Base-by-base conservation (phyloP, 2,329 filamentous ascomycete genomes). In the Leptographium wingfieldii region DNA sequence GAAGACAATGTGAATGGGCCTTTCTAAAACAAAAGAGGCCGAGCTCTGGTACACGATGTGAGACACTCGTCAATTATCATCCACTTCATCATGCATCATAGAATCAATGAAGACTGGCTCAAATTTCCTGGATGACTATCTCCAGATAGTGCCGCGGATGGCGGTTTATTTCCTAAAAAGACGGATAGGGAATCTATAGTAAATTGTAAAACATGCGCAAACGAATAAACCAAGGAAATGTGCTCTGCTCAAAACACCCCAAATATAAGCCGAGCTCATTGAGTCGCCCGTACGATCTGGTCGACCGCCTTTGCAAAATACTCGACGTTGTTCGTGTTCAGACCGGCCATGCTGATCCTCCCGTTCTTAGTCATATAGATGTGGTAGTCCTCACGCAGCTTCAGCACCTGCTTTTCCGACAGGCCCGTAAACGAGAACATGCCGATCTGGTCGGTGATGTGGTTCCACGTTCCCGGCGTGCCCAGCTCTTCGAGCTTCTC, bases 321-420 rank as follows among this genome's bases (percentile, higher is more conserved):
- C 59, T 96, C 90, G 61, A 97, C 80, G 71, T 97, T 99, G 69
- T 86, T 77, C 31, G 89, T 88, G 74, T 97, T 97, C 66, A 97
- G 76, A n/a, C 94, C 94, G 5, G 94, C 94, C 92, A 99, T 97
- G 71, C 89, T 95, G 74, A 97, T 96, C 56, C 94, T 87, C 27
- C 94, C 94, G 70, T 99, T 99, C 83, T 96, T 96, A 66, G 92
- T 97, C 83, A 92, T 92, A 76, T 94, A 94, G 59, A 94, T 80
- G 72, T 94, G 89, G 62, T 79, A 82, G 57, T 88, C 82, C 63
- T 83, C 78, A 58, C 86, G 80, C 63, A 94, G 76, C 74, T 83
- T 84, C 66, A 81, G 67, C 9, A 92, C 89, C 71, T 94, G 89
- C 63, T 81, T 71, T 75, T 91, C 87, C 14, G 73, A 81, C 71